Evolutionary conservation across 257 asterid species (phyloP).

Genomic region (Marsdenia floribunda): DNA sequence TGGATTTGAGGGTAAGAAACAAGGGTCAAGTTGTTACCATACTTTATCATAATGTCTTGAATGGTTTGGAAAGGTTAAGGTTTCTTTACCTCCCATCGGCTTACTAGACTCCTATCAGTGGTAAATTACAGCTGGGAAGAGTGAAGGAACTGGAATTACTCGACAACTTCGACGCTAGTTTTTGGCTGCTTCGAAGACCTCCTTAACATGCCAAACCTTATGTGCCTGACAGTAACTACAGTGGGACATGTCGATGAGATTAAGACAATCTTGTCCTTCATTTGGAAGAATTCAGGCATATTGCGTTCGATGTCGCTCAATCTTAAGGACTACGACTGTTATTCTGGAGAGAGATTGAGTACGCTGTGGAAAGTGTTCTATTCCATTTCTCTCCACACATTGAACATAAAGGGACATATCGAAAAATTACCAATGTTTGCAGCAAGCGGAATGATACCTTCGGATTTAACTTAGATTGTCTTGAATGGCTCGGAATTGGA

Average conservation of each 20-base stretch:
- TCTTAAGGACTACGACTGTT: conserved; percentile 17
- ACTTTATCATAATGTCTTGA: no score
- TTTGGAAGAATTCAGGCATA: no score
- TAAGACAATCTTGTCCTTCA: no score
- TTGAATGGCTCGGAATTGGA: conserved; percentile 14
- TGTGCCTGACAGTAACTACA: conserved; percentile 1
- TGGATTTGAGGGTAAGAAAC: no score
- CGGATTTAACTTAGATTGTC: conserved; percentile 9
- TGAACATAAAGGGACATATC: conserved; percentile 23
- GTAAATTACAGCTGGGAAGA: no score
- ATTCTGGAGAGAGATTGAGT: background rate
- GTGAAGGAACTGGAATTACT: no score
- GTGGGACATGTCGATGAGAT: no score
- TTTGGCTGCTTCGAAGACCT: no score
- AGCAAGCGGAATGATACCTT: background rate
- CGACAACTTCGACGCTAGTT: no score
- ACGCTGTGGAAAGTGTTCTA: conserved; percentile 6
- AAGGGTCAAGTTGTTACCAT: no score
- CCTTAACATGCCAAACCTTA: conserved; percentile 2
- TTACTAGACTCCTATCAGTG: conserved; percentile 3
- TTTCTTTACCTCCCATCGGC: conserved; percentile 23
- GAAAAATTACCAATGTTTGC: background rate
- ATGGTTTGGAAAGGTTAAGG: background rate
- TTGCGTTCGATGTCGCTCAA: background rate
- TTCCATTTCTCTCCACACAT: conserved; percentile 1